A percentile compares a stretch with the other conserved stretches of the same genome.
Evolutionary conservation across 1,139 yeast species (phyloP).

Genomic region (Pichia sp.): DNA sequence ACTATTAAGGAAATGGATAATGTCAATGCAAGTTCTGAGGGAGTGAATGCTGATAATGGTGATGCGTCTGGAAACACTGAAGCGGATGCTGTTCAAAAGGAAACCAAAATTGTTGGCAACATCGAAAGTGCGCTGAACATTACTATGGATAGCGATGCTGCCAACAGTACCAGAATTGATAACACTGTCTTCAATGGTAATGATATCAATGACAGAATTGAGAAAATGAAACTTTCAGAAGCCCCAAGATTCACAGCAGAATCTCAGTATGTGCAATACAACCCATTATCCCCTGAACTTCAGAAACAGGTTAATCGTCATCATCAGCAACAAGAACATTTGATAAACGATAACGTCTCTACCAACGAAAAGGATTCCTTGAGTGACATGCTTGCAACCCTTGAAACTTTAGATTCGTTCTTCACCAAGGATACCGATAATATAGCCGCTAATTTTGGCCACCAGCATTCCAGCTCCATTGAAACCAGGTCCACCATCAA

Average conservation of each 20-base stretch:
- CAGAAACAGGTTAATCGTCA: slow-evolving; percentile 30
- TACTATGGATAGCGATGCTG: no score
- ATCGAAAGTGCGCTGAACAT: no score
- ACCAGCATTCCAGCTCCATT: slow-evolving; percentile 29
- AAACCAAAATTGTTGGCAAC: no score
- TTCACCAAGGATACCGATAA: slow-evolving; percentile 61
- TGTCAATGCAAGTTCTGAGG: no score
- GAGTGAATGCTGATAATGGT: background rate
- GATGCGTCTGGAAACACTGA: background rate
- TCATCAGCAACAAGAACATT: slow-evolving; percentile 23
- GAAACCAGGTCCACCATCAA: slow-evolving; percentile 35
- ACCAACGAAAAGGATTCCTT: slow-evolving; percentile 62
- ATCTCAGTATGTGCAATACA: slow-evolving; percentile 45
- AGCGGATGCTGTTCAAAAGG: no score
- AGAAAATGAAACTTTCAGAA: slow-evolving; percentile 1
- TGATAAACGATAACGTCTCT: slow-evolving; percentile 18
- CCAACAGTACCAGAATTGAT: background rate
- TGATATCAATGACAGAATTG: background rate
- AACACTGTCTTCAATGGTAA: no score
- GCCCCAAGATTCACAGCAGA: no score
- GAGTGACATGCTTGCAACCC: slow-evolving; percentile 94
- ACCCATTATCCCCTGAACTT: slow-evolving; percentile 23
- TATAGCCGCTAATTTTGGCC: slow-evolving; percentile 22
- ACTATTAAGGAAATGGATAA: slow-evolving; percentile 17
- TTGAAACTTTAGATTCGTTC: slow-evolving; percentile 88